Evolutionary conservation across 768 basidiomycete species (phyloP), one percentile per base, ranked within the genome.

Genomic region (Lentinus brumalis): DNA sequence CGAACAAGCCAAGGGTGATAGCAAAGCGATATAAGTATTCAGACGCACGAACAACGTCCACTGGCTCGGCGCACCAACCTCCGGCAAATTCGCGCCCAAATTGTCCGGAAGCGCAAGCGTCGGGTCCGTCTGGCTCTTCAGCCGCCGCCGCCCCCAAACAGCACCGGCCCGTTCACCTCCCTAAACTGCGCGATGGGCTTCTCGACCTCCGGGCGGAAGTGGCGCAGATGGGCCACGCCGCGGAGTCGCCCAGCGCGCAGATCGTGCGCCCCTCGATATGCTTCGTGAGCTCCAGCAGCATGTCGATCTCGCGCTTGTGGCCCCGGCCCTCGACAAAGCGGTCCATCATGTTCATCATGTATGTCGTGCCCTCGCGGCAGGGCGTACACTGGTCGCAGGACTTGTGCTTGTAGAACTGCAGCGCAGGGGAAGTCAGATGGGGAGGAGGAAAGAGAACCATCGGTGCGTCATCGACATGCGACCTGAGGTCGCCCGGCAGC

Each of bases 331-430:
- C 91, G 16, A 91, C 93, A 81, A 99, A 86, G 50, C 96, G 88
- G 73, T 94, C 85, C 96, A 99, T 99, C 94, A 98, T 98, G 77
- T 98, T 96, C 86, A 91, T 93, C 92, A 99, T 94, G 96, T 96
- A 98, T 0, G 94, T 97, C 2, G 96, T 98, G 40, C 95, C 94
- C 70, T 95, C 92, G 64, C 93, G 79, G 73, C 94, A 96, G 4
- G 95, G 94, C 11, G 94, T 96, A 69, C 96, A 98, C 73, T 98
- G 96, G 14, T 96, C 96, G 68, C 96, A 98, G 0, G 94, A 96
- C 73, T 98, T 96, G 77, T 98, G 96, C 76, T 97, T 96, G 81
- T 98, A 98, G 80, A 98, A 98, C 83, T 91, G 21, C 21, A 16
- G 53, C 11, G 11, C 29, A 5, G 1, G 16, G 47, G 12, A 40